Evolutionary conservation across 106 monocot genomes (phyloP).

Genomic region (Cymbidium sinense): DNA sequence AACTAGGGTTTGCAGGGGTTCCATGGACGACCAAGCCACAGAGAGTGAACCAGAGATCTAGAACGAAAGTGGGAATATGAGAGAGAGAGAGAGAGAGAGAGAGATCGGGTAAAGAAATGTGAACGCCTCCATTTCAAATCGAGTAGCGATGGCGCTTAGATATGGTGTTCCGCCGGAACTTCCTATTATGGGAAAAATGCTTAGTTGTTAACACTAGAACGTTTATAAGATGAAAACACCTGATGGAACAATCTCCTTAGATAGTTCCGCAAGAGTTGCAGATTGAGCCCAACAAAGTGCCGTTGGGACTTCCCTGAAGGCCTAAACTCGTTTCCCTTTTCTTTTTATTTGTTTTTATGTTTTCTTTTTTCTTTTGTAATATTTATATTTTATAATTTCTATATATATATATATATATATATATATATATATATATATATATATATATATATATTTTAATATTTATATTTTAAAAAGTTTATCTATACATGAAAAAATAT

Average conservation of each 20-base stretch:
- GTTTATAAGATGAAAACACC: not conserved
- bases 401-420: too few species aligned
- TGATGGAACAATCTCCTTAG: not conserved
- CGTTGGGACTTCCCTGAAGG: not conserved
- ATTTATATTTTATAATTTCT: too few species aligned
- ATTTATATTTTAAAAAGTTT: too few species aligned
- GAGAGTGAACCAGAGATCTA: not conserved
- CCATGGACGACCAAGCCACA: conserved; percentile 3
- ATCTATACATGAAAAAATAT: too few species aligned
- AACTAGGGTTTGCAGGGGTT: conserved; percentile 22
- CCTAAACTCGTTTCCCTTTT: too few species aligned
- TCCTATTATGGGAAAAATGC: not conserved
- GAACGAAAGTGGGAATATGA: not conserved
- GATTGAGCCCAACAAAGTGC: not conserved
- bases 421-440: too few species aligned
- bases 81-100: not conserved
- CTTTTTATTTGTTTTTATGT: too few species aligned
- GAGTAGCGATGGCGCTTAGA: not conserved
- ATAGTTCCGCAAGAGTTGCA: not conserved
- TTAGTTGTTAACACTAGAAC: not conserved
- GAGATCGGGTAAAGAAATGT: not conserved
- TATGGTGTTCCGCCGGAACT: conserved; percentile 9
- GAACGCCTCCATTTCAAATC: conserved; percentile 8
- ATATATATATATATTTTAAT: too few species aligned
- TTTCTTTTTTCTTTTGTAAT: too few species aligned